A percentile compares a stretch with the other conserved stretches of the same genome.
Conservation (phyloP, 768 basidiomycete genomes). For the Tricholoma flavovirens region DNA sequence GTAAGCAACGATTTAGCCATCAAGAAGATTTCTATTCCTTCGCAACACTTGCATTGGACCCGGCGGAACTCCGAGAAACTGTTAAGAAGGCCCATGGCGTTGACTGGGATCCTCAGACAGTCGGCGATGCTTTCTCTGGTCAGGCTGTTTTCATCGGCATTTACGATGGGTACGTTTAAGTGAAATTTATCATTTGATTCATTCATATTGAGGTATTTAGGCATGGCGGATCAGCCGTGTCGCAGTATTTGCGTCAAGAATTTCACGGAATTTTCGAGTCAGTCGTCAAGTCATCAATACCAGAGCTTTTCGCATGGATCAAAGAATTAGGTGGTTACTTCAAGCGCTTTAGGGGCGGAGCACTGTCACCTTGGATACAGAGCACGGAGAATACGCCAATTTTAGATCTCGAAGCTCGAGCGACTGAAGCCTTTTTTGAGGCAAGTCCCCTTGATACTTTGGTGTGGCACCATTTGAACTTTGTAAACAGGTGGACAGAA, state of each 20-base stretch:
- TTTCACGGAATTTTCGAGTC: constrained; percentile 82
- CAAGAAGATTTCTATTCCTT: constrained; percentile 88
- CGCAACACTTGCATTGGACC: constrained; percentile 67
- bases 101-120: constrained; percentile 65
- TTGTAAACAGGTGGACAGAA: constrained; percentile 60
- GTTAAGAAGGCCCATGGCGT: constrained; percentile 56
- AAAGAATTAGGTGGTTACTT: constrained; percentile 87
- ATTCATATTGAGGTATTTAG: constrained; percentile 31
- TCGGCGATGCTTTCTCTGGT: constrained; percentile 51
- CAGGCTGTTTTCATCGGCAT: constrained; percentile 87
- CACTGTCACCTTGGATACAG: constrained; percentile 61
- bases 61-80: constrained; percentile 63
- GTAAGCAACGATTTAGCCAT: constrained; percentile 45
- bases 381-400: constrained; percentile 25
- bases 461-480: constrained; percentile 3
- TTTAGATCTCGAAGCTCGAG: constrained; percentile 78
- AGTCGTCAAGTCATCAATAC: constrained; percentile 63
- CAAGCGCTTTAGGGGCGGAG: constrained; percentile 81
- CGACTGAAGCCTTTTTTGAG: constrained; percentile 83
- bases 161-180: constrained; percentile 72
- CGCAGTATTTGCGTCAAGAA: constrained; percentile 80
- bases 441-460: constrained; percentile 34
- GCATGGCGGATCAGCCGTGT: constrained; percentile 88
- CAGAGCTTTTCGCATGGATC: constrained; percentile 71
- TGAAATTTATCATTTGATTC: neutral